Evolutionary conservation across 208 protist species (phyloP).

Genomic region (Wallacemonas sp.): DNA sequence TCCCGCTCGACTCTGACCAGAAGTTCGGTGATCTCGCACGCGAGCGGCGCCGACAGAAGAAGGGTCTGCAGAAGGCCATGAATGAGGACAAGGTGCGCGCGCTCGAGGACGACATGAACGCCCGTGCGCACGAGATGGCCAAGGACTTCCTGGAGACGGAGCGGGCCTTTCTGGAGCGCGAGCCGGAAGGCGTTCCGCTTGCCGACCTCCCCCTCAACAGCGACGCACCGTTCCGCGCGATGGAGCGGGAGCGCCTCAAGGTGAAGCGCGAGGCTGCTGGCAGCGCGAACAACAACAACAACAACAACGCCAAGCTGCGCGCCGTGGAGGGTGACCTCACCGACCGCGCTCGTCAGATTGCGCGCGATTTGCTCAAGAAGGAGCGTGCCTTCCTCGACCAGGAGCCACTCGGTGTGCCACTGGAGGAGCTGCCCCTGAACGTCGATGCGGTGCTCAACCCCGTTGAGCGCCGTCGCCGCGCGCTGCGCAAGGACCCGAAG

Average conservation of each 20-base stretch:
- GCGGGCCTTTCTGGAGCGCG: slow-evolving; percentile 62
- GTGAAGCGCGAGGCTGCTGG: slow-evolving; percentile 9
- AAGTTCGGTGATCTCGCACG: slow-evolving; percentile 58
- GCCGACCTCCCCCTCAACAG: slow-evolving; percentile 31
- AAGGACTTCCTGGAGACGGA: slow-evolving; percentile 40
- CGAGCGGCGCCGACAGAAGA: slow-evolving; percentile 65
- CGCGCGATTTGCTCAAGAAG: slow-evolving; percentile 58
- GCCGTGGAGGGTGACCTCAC: slow-evolving; percentile 59
- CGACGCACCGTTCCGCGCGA: slow-evolving; percentile 35
- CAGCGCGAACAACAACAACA: too few species aligned
- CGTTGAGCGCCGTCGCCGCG: slow-evolving; percentile 63
- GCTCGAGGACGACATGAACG: slow-evolving; percentile 76
- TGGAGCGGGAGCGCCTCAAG: slow-evolving; percentile 35
- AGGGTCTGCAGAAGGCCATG: slow-evolving; percentile 38
- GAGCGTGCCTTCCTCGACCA: slow-evolving; percentile 83
- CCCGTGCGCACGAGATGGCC: slow-evolving; percentile 53
- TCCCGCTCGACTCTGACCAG: slow-evolving; percentile 70
- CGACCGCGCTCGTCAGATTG: slow-evolving; percentile 43
- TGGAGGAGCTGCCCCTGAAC: slow-evolving; percentile 83
- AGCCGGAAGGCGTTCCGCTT: slow-evolving; percentile 47
- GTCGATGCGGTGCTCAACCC: slow-evolving; percentile 60
- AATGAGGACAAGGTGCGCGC: slow-evolving; percentile 44
- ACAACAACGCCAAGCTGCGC: slow-evolving; percentile 19
- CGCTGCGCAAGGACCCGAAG: slow-evolving; percentile 47
- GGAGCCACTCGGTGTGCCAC: slow-evolving; percentile 79